phyloP scores from a whole-genome alignment of 1,284 basidiomycete species.

The Leccinum proximum region DNA sequence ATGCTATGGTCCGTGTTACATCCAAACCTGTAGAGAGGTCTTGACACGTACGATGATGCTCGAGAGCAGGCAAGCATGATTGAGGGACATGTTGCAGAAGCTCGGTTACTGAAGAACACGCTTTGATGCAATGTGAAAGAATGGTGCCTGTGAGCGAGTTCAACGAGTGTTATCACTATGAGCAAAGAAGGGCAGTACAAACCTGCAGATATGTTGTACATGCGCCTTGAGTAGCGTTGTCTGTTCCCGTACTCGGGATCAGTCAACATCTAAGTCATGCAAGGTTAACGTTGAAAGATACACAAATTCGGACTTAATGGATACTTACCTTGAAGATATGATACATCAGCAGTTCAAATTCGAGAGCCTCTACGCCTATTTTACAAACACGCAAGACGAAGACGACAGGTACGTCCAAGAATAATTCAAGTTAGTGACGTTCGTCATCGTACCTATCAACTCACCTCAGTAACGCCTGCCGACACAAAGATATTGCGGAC shows the following conservation, averaged over 20 bases:
- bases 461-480: conserved; percentile 42
- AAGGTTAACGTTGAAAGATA: conserved; percentile 1
- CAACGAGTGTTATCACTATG: conserved; percentile 5
- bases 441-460: conserved; percentile 31
- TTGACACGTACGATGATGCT: conserved; percentile 48
- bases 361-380: conserved; percentile 80
- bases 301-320: background rate
- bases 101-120: conserved; percentile 58
- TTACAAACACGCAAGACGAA: conserved; percentile 65
- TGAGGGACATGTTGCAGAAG: conserved; percentile 53
- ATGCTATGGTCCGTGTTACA: conserved; percentile 36
- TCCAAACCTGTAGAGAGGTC: conserved; percentile 1
- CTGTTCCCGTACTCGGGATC: conserved; percentile 44
- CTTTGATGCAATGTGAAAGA: conserved; percentile 50
- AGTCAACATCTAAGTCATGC: conserved; percentile 35
- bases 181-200: conserved; percentile 19
- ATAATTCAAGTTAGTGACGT: conserved; percentile 9
- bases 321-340: conserved; percentile 71
- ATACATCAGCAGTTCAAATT: conserved; percentile 84
- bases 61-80: conserved; percentile 45
- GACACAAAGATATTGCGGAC: conserved; percentile 59
- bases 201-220: conserved; percentile 78
- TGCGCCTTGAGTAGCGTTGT: conserved; percentile 67
- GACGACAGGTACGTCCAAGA: conserved; percentile 49
- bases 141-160: conserved; percentile 42